Evolutionary conservation across 192 early-diverging fungal species (phyloP), one percentile per base, ranked within the genome.

Genomic region (Podila clonocystis): DNA sequence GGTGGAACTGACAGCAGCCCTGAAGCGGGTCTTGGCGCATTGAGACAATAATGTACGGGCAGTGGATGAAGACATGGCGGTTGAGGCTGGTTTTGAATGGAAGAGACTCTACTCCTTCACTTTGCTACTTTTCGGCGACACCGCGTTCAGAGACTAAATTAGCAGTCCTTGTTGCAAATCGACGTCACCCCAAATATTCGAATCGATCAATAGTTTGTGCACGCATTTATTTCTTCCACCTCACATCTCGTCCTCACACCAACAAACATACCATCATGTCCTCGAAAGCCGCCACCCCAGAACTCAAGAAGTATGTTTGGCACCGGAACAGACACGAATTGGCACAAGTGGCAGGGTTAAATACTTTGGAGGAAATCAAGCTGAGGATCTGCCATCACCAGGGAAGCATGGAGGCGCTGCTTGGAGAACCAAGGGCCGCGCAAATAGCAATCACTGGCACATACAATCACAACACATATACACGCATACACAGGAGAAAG

Each of bases 271-370:
- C 26, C 20, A 41, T 58, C 67, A 76, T 76, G 74, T 70, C 74
- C 13, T 63, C 74, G 6, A 76, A 76, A 70, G 74, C 74, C 65
- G 74, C 74, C 68, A 76, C 67, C 33, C 74, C 74, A 70, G 74
- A 76, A 52, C 74, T 76, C 67, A 76, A 76, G 34, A 76, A 76
- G 74, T 76, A 50, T 55, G 52, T 55, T 55, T 55, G 4, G 8
- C 20, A 19, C 52, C 4, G 20, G 5, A 55, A 24, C 52, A 19
- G 26, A 8, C 24, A 22, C 4, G 52, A 55, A 55, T 55, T 24
- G 9, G 0, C 22, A 3, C 52, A 55, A 26, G 52, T 24, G 24
- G 12, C n/a, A 55, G 24, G n/a, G 26, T 55, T 55, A 6, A 17
- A 3, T 2, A 45, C 0, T 8, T 45, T 3, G 41, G 41, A 45